Evolutionary conservation across 192 early-diverging fungal genomes (phyloP).

Genomic region (Podila epicladia): DNA sequence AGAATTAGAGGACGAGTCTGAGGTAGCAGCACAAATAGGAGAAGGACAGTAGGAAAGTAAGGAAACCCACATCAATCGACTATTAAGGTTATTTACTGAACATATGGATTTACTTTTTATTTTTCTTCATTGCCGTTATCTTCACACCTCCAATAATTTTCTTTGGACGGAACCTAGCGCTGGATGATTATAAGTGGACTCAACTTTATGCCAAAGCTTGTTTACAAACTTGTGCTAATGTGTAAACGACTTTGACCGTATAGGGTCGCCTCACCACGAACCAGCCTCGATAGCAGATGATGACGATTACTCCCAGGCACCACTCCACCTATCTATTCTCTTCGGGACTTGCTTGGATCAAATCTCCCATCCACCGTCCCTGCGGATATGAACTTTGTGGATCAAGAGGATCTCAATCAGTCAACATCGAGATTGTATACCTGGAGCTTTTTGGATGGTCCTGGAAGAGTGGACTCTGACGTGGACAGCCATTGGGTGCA

Average conservation of each 20-base stretch:
- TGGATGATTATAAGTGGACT: background rate
- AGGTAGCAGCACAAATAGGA: no score
- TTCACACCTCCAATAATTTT: background rate
- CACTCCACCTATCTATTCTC: background rate
- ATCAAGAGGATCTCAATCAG: background rate
- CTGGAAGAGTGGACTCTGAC: slow-evolving; percentile 2
- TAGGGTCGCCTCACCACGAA: no score
- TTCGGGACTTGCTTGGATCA: background rate
- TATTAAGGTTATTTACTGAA: no score
- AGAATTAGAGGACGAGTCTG: background rate
- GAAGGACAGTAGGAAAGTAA: no score
- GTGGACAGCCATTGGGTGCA: background rate
- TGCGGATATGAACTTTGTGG: slow-evolving; percentile 6
- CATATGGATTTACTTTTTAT: no score
- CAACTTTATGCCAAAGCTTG: background rate
- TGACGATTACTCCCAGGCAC: background rate
- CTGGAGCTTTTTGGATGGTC: background rate
- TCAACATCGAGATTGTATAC: background rate
- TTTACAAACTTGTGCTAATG: no score
- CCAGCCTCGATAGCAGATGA: no score
- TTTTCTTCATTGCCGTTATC: no score
- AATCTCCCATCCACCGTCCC: background rate
- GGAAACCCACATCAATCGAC: no score
- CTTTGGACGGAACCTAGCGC: background rate
- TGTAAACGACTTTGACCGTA: no score